phyloP scores from a whole-genome alignment of 2,329 filamentous ascomycete genomes.

The Botryotinia calthae region DNA sequence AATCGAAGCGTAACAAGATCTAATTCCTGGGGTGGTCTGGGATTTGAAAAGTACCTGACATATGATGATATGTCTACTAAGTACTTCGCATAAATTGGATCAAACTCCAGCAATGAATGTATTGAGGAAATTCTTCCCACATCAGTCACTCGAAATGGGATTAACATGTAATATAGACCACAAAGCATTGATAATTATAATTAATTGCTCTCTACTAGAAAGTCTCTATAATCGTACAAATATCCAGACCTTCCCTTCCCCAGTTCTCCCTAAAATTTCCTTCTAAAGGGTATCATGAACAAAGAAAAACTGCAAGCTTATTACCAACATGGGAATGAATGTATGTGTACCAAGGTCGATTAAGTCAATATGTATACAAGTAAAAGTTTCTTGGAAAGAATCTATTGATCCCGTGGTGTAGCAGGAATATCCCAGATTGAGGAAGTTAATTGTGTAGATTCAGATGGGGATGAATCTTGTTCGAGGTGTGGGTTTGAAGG shows the following conservation, averaged over 20 bases:
- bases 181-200: background rate
- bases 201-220: background rate
- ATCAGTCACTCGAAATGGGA: no score
- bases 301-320: slow-evolving; percentile 8
- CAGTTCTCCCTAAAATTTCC: background rate
- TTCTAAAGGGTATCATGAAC: slow-evolving; percentile 24
- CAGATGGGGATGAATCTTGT: background rate
- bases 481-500: slow-evolving; percentile 12
- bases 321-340: background rate
- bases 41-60: background rate
- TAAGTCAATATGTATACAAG: background rate
- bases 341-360: background rate
- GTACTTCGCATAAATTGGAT: background rate
- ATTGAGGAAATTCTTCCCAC: background rate
- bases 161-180: background rate
- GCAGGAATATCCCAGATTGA: slow-evolving; percentile 41
- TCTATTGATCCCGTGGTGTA: slow-evolving; percentile 33
- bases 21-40: background rate
- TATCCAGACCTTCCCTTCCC: background rate
- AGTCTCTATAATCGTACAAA: background rate
- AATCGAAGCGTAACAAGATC: background rate
- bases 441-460: slow-evolving; percentile 21
- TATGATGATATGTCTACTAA: background rate
- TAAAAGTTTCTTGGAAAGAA: background rate
- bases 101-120: background rate